These are phyloP conservation scores for grape (Vitis vinifera) DNA, from an alignment of 164 flowering plant genomes.

Conservation along the genomic window ASM3070453v1 NC_081817.1:3859001-3859500, in stretches of 20 bases:
- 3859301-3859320: background rate
- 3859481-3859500: constrained; percentile 12
- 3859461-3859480: constrained; percentile 6
- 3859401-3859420: constrained; percentile 18
- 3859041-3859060: constrained; percentile 8
- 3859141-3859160: constrained; percentile 14
- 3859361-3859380: constrained; percentile 10
- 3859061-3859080: constrained; percentile 44
- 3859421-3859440: constrained; percentile 10
- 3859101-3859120: constrained; percentile 21
- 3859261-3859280: constrained; percentile 36
- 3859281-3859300: background rate
- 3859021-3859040: no score
- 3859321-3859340: no score
- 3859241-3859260: constrained; percentile 40
- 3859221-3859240: constrained; percentile 38
- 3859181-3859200: constrained; percentile 39
- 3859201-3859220: constrained; percentile 34
- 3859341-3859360: background rate
- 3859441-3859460: constrained; percentile 19
- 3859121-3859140: constrained; percentile 6
- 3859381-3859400: constrained; percentile 11
- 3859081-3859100: constrained; percentile 34
- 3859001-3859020: no score
- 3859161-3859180: constrained; percentile 41